Base-by-base conservation (phyloP, 1,284 basidiomycete genomes). In the Cronartium quercuum region DNA sequence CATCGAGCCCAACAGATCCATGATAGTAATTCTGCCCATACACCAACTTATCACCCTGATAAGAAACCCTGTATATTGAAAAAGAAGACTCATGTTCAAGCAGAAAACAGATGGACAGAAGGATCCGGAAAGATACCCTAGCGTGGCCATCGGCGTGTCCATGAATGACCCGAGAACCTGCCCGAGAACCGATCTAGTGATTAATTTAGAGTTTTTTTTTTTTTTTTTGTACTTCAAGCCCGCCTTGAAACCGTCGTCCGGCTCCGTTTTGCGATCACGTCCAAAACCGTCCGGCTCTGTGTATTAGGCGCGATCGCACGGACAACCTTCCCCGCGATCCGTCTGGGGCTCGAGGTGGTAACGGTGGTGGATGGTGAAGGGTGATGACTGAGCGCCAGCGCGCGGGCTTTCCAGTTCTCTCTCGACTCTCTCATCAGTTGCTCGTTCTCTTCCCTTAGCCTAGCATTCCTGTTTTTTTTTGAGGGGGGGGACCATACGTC, bases 331-430 rank as follows among this genome's bases (percentile, higher is more conserved):
- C 21, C 34, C 55, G 55, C 34, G 13, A 12, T 12, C 4, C 12
- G 12, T 13, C 21, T 21, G 18, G 41, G 2, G 18, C 44, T 15
- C 37, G 66, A 3, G 9, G 37, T 62, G 10, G 34, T 62, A 35
- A 62, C 3, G 40, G 40, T 38, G 18, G 61, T 42, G 21, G 58
- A 15, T 62, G 34, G 37, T 61, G 37, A 35, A 44, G 38, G 57
- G n/a, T n/a, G n/a, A n/a, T n/a, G n/a, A n/a, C 44, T 13, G 44
- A 57, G 6, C 18, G 29, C 64, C 38, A 58, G 41, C 9, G 70
- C 70, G 18, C 66, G 57, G 6, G 63, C 35, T 24, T 66, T 74
- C 70, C 70, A 74, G 51, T 66, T 74, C 42, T 74, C 70, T 24
- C 70, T 65, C 12, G 70, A 74, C 34, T 74, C 70, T 58, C 64